Conservation (phyloP, 164 flowering plant genomes). For the Tetrastigma voinierianum region DNA sequence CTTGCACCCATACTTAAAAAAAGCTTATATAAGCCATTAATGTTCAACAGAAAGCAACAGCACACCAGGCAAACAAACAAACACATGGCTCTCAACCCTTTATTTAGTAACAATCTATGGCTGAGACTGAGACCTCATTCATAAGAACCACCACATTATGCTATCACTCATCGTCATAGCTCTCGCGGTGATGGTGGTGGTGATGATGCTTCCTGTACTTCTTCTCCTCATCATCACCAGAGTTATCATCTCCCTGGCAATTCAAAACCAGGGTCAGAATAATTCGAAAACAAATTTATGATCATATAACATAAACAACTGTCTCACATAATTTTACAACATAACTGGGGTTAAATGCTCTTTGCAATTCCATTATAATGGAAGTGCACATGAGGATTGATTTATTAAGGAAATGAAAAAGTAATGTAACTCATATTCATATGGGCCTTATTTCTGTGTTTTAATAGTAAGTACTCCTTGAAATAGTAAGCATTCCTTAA, state of each 20-base stretch:
- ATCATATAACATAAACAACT: background rate
- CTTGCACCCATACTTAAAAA: background rate
- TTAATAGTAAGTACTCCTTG: too few species aligned
- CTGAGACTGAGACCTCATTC: slow-evolving; percentile 15
- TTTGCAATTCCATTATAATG: too few species aligned
- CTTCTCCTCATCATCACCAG: slow-evolving; percentile 43
- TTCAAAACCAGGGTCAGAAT: background rate
- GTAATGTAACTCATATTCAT: too few species aligned
- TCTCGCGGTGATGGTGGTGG: slow-evolving; percentile 39
- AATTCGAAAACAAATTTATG: background rate
- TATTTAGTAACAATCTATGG: slow-evolving; percentile 25
- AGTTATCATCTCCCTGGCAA: slow-evolving; percentile 37
- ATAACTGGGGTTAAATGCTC: too few species aligned
- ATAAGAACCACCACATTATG: background rate
- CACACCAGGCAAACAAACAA: slow-evolving; percentile 11
- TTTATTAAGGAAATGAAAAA: too few species aligned
- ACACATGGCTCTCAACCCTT: slow-evolving; percentile 21
- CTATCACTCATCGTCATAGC: slow-evolving; percentile 44
- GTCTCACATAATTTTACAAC: too few species aligned
- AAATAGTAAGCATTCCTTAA: too few species aligned
- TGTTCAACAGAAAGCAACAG: background rate
- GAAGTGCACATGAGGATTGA: too few species aligned
- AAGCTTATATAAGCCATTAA: background rate
- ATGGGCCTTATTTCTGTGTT: too few species aligned
- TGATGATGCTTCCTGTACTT: slow-evolving; percentile 27